A percentile compares a stretch with the other conserved stretches of the same genome.
These are phyloP conservation scores for Symbiodinium natans DNA, from an alignment of 73 alveolate species.

Conservation along the genomic window DNA sequence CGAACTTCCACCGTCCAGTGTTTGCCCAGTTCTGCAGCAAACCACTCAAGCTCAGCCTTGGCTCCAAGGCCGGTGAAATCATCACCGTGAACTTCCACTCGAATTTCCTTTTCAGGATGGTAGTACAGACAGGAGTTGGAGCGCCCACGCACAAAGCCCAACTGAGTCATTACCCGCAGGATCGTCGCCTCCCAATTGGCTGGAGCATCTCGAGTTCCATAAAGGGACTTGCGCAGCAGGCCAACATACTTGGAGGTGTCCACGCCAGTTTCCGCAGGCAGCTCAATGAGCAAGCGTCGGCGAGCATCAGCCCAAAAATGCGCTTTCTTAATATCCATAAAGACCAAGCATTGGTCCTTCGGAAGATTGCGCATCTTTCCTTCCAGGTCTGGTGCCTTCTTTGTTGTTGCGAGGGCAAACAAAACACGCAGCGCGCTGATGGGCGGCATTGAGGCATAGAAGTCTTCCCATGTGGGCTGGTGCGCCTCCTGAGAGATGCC, in stretches of 20 bases:
- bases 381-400: background rate
- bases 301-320: background rate
- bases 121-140: background rate
- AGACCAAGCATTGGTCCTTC: too few relatives aligned
- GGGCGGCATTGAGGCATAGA: background rate
- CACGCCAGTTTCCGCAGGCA: background rate
- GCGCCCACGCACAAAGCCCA: background rate
- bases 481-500: background rate
- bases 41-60: background rate
- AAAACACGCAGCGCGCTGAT: background rate
- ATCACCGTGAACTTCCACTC: constrained; percentile 10
- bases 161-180: background rate
- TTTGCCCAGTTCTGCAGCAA: background rate
- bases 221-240: background rate
- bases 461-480: background rate
- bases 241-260: background rate
- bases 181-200: constrained; percentile 12
- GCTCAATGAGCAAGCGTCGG: background rate
- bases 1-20: background rate
- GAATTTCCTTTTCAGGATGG: background rate
- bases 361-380: too few relatives aligned
- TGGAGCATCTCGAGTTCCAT: constrained; percentile 21
- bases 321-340: too few relatives aligned
- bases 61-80: background rate
- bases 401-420: background rate